phyloP scores from a whole-genome alignment of 2,329 filamentous ascomycete species.

The Sclerotinia glacialis region DNA sequence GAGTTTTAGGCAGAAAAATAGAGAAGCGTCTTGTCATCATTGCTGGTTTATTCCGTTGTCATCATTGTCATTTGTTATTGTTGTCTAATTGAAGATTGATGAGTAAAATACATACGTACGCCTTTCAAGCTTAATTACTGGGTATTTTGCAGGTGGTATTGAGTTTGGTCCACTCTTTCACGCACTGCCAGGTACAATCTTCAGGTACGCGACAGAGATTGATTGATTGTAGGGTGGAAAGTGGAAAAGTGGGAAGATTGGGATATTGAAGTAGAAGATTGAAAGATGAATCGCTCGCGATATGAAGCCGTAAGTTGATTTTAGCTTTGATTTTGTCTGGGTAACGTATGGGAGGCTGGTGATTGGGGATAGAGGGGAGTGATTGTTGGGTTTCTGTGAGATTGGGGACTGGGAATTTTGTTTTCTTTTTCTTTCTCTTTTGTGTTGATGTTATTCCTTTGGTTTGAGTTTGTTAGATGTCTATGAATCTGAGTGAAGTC shows the following conservation, averaged over 20 bases:
- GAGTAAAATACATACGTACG: no score
- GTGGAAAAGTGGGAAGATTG: background rate
- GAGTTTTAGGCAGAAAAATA: background rate
- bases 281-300: conserved; percentile 31
- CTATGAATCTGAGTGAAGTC: no score
- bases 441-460: no score
- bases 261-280: background rate
- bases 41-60: no score
- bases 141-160: background rate
- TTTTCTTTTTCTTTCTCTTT: no score
- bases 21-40: no score
- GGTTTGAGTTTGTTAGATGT: no score
- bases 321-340: background rate
- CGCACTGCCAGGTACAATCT: background rate
- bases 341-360: no score
- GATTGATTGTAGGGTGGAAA: background rate
- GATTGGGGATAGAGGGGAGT: background rate
- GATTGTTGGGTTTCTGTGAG: no score
- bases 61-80: no score
- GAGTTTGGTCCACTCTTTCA: background rate
- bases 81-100: no score
- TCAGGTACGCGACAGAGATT: background rate
- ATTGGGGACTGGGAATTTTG: background rate
- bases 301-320: conserved; percentile 32
- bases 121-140: no score